Percentiles rank a stretch among this genome's conserved stretches.
phyloP scores from a whole-genome alignment of 495 filamentous ascomycete genomes.

The Penicillium nucicola region DNA sequence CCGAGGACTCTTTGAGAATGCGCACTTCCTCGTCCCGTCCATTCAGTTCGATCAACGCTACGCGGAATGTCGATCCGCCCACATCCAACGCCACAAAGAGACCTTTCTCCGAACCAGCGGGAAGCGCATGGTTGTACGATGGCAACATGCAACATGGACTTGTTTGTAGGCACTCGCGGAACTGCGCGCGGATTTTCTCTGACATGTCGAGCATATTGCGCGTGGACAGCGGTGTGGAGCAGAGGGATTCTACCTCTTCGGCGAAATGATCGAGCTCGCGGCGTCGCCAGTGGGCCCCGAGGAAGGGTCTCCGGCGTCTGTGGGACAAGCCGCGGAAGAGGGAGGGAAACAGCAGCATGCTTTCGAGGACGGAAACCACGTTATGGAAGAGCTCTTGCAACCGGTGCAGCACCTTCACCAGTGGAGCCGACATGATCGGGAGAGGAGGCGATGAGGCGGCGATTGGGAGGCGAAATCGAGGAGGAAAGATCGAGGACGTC shows the following conservation, averaged over 20 bases:
- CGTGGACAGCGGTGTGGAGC: constrained; percentile 41
- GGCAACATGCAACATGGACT: constrained; percentile 64
- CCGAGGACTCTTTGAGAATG: constrained; percentile 48
- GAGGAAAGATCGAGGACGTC: neutral
- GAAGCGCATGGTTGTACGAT: constrained; percentile 61
- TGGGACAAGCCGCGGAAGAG: constrained; percentile 41
- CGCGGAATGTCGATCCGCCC: constrained; percentile 64
- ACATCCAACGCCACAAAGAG: constrained; percentile 64
- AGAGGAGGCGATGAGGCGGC: constrained; percentile 4
- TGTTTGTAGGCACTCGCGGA: constrained; percentile 48
- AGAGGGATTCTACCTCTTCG: constrained; percentile 47
- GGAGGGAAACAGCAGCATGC: constrained; percentile 51
- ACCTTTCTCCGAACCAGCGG: constrained; percentile 57
- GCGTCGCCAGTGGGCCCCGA: constrained; percentile 39
- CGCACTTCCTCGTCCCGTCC: constrained; percentile 49
- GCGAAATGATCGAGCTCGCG: constrained; percentile 49
- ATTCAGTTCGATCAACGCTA: constrained; percentile 56
- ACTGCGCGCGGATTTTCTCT: constrained; percentile 56
- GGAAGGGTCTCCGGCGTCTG: constrained; percentile 34
- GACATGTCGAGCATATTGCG: constrained; percentile 53
- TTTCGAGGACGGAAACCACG: constrained; percentile 47
- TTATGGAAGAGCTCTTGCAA: constrained; percentile 55
- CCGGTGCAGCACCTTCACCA: constrained; percentile 45
- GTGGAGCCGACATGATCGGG: constrained; percentile 36
- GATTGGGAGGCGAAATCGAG: neutral